Base-by-base conservation (phyloP, 352 stramenopile genomes). In the Phytophthora pistaciae region DNA sequence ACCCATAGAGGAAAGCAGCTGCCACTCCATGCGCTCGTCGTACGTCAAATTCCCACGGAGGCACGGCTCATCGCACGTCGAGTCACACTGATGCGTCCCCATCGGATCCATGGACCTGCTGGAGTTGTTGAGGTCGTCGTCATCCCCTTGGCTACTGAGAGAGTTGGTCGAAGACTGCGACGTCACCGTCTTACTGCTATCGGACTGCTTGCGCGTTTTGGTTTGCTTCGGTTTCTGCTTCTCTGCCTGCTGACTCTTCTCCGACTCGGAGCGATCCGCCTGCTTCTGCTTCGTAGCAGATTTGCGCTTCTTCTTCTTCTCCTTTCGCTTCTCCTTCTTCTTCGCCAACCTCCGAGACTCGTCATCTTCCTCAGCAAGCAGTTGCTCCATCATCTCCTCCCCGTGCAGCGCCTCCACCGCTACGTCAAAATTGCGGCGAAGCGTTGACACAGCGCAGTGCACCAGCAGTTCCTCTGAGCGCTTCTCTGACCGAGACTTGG, bases 261-360 rank as follows among this genome's bases (percentile, higher is more conserved):
- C 81, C 1, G 74, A 77, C 27, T 78, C 74, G 3, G 80, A 78
- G 8, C 68, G 74, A 66, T 87, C 79, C 20, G 56, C 74, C 65
- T 90, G 80, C 61, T 93, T 93, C 64, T 87, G 82, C 59, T 95
- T 93, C 11, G 86, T 84, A 5, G 82, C 87, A 23, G 70, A 89
- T 70, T 95, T 95, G 42, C 89, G 86, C 48, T 96, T 96, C 65
- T 96, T 96, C 78, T 95, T 96, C 68, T 96, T 96, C 64, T 95
- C 89, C 63, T 96, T 96, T 46, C 81, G 80, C 78, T 96, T 96
- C 50, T 96, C 89, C 55, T 96, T 96, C 66, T 94, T 96, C 72
- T 93, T 91, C 2, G 81, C 87, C 31, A 94, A 60, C 20, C 87
- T 87, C 44, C 82, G 73, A 60, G 77, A 91, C 62, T 96, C 89